Base-by-base conservation (phyloP, 305 asterid genomes). In the Plantago lanceolata region DNA sequence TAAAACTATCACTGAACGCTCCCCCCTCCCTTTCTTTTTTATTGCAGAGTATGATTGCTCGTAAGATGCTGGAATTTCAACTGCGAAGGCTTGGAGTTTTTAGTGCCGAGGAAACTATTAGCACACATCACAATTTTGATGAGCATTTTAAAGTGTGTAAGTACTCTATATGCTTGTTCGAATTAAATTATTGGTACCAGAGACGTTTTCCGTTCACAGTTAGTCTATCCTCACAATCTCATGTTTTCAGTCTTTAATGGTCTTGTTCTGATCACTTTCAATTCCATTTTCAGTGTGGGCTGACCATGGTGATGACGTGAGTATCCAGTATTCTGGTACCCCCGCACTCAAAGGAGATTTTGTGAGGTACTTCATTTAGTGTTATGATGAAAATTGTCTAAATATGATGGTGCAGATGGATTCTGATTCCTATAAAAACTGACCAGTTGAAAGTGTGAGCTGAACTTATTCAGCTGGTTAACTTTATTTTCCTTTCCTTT, bases 281-380 rank as follows among this genome's bases (percentile, higher is more conserved):
- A 59, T 60, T 67, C 75, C 55, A 59, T 64, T 73, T 76, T 69
- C 85, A 94, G 99, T 94, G 79, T 94, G 99, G 97, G 99, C 99
- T 70, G 85, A 90, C 79, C 99, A 90, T 73, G 99, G 99, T 59
- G 99, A 94, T 86, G 99, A 90, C 55, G 51, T 94, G 61, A 94
- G 99, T 85, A 90, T 88, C 76, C 99, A 94, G 77, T 94, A 94
- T 68, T 94, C 99, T 78, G 99, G 99, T 55, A 90, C 99, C 68
- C 96, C 97, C 31, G 99, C 99, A 59, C 72, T 94, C 65, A 94
- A 94, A 78, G 99, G 99, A 74, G 99, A 94, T 73, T 90, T 88
- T 76, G 97, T 90, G 87, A 90, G 99, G 99, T 94, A 57, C 35
- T 20, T 17, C 54, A 44, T 52, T 69, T 60, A 40, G 47, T 40